Base-by-base conservation (phyloP, 352 stramenopile genomes). In the Pythium graminicola region DNA sequence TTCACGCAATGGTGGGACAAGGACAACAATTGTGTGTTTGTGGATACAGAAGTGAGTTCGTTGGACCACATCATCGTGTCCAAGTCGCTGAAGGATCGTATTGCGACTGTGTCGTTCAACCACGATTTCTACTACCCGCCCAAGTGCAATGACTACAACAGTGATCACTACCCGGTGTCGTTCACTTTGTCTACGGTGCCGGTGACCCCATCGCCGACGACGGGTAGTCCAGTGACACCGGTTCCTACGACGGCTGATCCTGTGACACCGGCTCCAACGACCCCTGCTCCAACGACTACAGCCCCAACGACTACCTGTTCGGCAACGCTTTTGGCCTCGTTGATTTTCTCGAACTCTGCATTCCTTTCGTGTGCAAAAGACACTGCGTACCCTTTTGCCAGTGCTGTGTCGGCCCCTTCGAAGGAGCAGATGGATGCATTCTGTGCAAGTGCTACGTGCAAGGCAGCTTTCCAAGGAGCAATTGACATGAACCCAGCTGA, bases 51-150 rank as follows among this genome's bases (percentile, higher is more conserved):
- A 31, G 44, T 61, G 51, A 62, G 51, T 42, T 55, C 19, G 8
- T 23, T 70, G 46, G 63, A 71, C 50, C 58, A 71, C 59, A 58
- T 72, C 31, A 44, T 72, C 26, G 59, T 72, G 40, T 72, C 64
- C 40, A 63, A 69, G 29, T 69, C 59, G 50, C 42, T 72, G 8
- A 40, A 57, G 43, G 28, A 53, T 23, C 42, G 45, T 19, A 42
- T 72, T 10, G 45, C 42, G 22, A 54, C 20, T 24, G 60, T 65
- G 24, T 35, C 51, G 41, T 72, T 66, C 55, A 33, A 50, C 43
- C 54, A 62, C 51, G 51, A 66, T 24, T 20, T 72, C 32, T 72
- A 69, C 47, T 72, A 69, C 47, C 44, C 50, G 19, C 24, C 45
- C 14, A 51, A 45, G 24, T 72, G 64, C 53, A 54, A 44, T 24